Evolutionary conservation across 345 rosid species (phyloP).

Genomic region (Iberis pinnata): DNA sequence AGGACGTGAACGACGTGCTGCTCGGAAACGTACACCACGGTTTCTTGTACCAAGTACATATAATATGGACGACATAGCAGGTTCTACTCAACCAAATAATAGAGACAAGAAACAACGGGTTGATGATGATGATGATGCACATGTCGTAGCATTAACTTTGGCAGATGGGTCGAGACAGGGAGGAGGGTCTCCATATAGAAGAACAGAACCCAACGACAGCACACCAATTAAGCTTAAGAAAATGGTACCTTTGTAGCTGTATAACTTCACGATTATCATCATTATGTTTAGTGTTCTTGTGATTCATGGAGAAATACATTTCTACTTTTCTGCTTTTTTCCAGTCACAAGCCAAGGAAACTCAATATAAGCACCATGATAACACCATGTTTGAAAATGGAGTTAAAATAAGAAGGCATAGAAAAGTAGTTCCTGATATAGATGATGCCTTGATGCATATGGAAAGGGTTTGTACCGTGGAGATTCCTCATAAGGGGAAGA

Average conservation of each 20-base stretch:
- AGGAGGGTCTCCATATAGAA: conserved; percentile 13
- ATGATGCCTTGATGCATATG: too few relatives aligned
- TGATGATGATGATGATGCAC: conserved; percentile 26
- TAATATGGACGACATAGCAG: conserved; percentile 41
- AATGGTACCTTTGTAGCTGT: conserved; percentile 42
- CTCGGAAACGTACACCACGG: conserved; percentile 90
- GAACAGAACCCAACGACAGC: conserved; percentile 10
- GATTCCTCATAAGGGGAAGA: conserved; percentile 51
- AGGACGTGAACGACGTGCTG: conserved; percentile 66
- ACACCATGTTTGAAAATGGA: conserved; percentile 37
- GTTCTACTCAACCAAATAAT: conserved; percentile 33
- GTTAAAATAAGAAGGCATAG: conserved; percentile 36
- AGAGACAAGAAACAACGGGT: conserved; percentile 45
- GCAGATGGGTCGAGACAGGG: conserved; percentile 19
- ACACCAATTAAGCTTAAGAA: conserved; percentile 31
- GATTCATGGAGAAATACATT: background rate
- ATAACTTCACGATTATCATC: background rate
- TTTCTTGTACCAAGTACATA: conserved; percentile 46
- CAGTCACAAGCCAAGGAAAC: conserved; percentile 43
- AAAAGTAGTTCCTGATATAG: too few relatives aligned
- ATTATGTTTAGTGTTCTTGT: conserved; percentile 5
- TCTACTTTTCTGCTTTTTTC: conserved; percentile 16
- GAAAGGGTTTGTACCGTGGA: conserved; percentile 55
- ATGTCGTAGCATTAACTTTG: conserved; percentile 25
- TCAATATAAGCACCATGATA: conserved; percentile 34